Evolutionary conservation across 2,329 filamentous ascomycete species (phyloP).

Genomic region (Alternaria arborescens): DNA sequence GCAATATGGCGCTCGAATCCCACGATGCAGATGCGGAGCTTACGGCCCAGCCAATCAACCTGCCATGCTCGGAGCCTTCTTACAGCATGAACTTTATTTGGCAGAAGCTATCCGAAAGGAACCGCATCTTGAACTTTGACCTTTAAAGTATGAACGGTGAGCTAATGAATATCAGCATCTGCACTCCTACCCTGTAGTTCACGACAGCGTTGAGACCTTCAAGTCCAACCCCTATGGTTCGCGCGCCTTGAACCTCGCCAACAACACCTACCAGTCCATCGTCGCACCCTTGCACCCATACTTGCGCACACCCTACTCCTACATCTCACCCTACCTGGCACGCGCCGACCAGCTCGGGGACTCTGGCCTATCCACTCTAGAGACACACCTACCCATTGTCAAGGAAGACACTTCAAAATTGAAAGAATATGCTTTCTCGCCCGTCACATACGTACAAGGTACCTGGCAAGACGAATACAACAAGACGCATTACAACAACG

Average conservation of each 20-base stretch:
- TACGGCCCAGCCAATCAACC: slow-evolving; percentile 20
- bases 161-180: slow-evolving; percentile 70
- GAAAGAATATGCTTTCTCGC: slow-evolving; percentile 45
- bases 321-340: slow-evolving; percentile 83
- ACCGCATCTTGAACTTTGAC: background rate
- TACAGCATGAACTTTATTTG: background rate
- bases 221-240: slow-evolving; percentile 84
- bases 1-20: slow-evolving; percentile 11
- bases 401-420: slow-evolving; percentile 59
- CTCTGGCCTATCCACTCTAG: slow-evolving; percentile 47
- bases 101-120: background rate
- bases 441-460: slow-evolving; percentile 47
- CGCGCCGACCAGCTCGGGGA: slow-evolving; percentile 71
- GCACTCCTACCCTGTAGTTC: slow-evolving; percentile 82
- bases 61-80: slow-evolving; percentile 8
- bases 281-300: slow-evolving; percentile 81
- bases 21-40: slow-evolving; percentile 18
- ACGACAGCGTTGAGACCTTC: slow-evolving; percentile 79
- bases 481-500: slow-evolving; percentile 49
- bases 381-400: slow-evolving; percentile 53
- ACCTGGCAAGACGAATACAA: slow-evolving; percentile 53
- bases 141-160: background rate
- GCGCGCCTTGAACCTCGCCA: slow-evolving; percentile 79
- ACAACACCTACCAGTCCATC: slow-evolving; percentile 77
- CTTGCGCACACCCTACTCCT: slow-evolving; percentile 79